Evolutionary conservation across 2,329 filamentous ascomycete genomes (phyloP), one percentile per base, ranked within the genome.

Genomic region (Colletotrichum neosansevieriae): DNA sequence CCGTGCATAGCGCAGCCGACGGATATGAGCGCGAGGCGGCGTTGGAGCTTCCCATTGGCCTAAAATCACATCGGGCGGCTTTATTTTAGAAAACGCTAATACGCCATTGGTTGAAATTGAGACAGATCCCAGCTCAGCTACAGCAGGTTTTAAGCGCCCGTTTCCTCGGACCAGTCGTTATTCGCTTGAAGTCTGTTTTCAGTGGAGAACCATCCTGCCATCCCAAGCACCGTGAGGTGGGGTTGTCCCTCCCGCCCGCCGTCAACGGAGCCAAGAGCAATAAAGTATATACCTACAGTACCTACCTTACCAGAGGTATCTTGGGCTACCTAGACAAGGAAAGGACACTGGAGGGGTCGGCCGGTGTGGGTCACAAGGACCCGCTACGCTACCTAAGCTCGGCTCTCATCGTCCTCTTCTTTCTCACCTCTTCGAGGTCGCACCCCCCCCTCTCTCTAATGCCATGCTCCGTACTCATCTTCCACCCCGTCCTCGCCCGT

Each of bases 61-160:
- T 49, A 70, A 75, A 77, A 75, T 71, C 66, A 65, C 73, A 70
- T 71, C 49, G 74, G 75, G 72, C 73, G 67, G 74, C 71, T 72
- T 72, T 72, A 71, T 70, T 65, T 73, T 69, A 71, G 51, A 71
- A 61, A 69, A 24, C 63, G 45, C 71, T 67, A 57, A 65, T 42
- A 51, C 63, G 66, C 74, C 65, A 78, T 78, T 78, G 75, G 77
- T 34, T 53, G 40, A 49, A 58, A 66, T 34, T 63, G 38, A 34
- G 58, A 47, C 49, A 44, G 24, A 58, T 40, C 50, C 45, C 44
- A 24, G 44, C 42, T 36, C 63, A 34, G 58, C 54, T 36, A 47
- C 56, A 29, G 58, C 67, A 58, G 29, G 36, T 36, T 50, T 47
- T 71, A 71, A 71, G 70, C 70, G 70, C 70, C 70, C 63, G 54